Evolutionary conservation across 2,329 filamentous ascomycete species (phyloP).

Genomic region (Nothopassalora personata): DNA sequence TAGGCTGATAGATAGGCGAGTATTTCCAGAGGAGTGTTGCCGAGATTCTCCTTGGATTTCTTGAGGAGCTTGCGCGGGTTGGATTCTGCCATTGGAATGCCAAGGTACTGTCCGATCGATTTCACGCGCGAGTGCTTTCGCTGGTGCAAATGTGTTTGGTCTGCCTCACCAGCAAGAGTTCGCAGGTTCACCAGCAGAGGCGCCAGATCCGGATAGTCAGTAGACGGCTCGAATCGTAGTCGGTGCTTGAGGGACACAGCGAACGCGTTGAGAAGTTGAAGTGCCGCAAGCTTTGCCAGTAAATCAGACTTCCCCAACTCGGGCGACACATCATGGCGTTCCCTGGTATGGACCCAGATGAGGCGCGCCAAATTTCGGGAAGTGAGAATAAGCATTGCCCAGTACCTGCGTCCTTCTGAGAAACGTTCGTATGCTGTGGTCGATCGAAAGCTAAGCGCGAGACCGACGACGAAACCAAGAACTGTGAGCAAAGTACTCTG

Average conservation of each 20-base stretch:
- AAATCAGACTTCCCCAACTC: conserved; percentile 58
- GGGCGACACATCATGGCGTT: conserved; percentile 49
- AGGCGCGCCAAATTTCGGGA: conserved; percentile 59
- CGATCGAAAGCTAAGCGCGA: conserved; percentile 71
- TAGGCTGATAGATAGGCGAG: conserved; percentile 66
- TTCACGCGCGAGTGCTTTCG: conserved; percentile 30
- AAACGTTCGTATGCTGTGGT: conserved; percentile 70
- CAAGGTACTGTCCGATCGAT: conserved; percentile 61
- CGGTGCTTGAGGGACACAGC: conserved; percentile 75
- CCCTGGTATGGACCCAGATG: conserved; percentile 73
- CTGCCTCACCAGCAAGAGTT: conserved; percentile 63
- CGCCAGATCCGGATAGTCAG: conserved; percentile 67
- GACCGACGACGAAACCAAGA: conserved; percentile 74
- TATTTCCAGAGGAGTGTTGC: conserved; percentile 79
- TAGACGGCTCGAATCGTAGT: conserved; percentile 76
- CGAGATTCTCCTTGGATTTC: conserved; percentile 64
- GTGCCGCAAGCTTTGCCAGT: conserved; percentile 64
- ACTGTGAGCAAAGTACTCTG: conserved; percentile 67
- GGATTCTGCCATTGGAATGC: conserved; percentile 67
- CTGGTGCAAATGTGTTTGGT: conserved; percentile 39
- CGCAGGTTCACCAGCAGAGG: conserved; percentile 66
- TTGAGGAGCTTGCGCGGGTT: conserved; percentile 77
- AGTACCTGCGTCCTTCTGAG: conserved; percentile 58
- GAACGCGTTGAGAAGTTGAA: conserved; percentile 75
- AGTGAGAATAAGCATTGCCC: conserved; percentile 51